Conservation (phyloP, 2,329 filamentous ascomycete genomes). For the Stylonectria norvegica region DNA sequence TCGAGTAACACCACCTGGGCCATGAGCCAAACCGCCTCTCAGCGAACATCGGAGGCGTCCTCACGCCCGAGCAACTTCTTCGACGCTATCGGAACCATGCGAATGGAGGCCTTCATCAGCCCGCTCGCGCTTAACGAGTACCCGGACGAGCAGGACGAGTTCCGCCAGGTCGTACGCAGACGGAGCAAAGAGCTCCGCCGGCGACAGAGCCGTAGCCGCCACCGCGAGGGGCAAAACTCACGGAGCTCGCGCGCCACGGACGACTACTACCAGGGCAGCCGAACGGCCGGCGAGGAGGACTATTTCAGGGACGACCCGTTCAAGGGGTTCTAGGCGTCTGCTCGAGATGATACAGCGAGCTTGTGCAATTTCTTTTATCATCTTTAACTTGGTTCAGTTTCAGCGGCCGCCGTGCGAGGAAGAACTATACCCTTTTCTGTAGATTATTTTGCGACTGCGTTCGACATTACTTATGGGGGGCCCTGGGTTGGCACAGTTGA, state of each 20-base stretch:
- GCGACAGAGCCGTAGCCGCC: constrained; percentile 50
- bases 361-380: constrained; percentile 13
- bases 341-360: constrained; percentile 9
- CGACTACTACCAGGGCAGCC: constrained; percentile 46
- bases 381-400: constrained; percentile 11
- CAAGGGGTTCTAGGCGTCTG: constrained; percentile 57
- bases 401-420: constrained; percentile 6
- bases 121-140: constrained; percentile 50
- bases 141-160: constrained; percentile 50
- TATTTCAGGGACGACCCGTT: constrained; percentile 60
- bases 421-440: constrained; percentile 23
- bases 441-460: constrained; percentile 17
- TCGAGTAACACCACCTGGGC: constrained; percentile 45
- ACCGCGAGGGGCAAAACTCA: constrained; percentile 50
- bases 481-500: constrained; percentile 4
- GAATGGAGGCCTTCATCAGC: constrained; percentile 95
- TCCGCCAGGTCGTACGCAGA: constrained; percentile 44
- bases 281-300: constrained; percentile 52
- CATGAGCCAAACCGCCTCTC: constrained; percentile 44
- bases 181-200: constrained; percentile 55
- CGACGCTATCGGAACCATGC: constrained; percentile 82
- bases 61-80: constrained; percentile 64
- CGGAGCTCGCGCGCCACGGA: constrained; percentile 45
- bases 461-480: constrained; percentile 2
- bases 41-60: constrained; percentile 55